phyloP scores from a whole-genome alignment of 2,329 filamentous ascomycete species.

The Colletotrichum shisoi region DNA sequence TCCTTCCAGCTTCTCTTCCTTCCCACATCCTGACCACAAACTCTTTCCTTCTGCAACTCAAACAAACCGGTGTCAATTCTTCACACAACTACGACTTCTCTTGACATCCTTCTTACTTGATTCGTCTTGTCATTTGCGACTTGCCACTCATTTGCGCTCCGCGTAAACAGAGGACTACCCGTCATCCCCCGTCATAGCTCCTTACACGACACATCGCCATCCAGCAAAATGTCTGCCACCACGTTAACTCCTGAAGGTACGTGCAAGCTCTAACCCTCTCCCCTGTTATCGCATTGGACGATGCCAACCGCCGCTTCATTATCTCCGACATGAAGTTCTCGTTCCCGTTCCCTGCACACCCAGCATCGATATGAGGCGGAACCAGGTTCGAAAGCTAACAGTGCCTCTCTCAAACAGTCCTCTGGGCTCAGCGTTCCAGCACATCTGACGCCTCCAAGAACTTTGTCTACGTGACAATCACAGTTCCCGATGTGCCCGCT shows the following conservation, averaged over 20 bases:
- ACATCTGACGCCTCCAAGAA: conserved; percentile 82
- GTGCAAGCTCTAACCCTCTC: conserved; percentile 38
- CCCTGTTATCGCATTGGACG: background rate
- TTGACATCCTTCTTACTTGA: background rate
- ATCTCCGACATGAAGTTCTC: background rate
- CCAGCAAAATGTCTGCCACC: conserved; percentile 44
- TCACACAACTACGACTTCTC: background rate
- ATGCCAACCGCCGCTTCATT: conserved; percentile 11
- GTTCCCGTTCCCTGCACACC: background rate
- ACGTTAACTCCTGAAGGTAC: conserved; percentile 52
- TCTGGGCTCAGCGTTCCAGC: conserved; percentile 97
- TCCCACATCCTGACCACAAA: conserved; percentile 20
- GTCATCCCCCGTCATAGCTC: conserved; percentile 39
- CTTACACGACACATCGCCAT: conserved; percentile 25
- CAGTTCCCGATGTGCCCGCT: conserved; percentile 82
- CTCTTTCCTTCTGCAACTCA: conserved; percentile 7
- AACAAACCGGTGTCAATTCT: conserved; percentile 12
- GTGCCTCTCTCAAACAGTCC: conserved; percentile 65
- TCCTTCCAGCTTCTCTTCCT: conserved; percentile 25
- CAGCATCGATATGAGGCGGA: background rate
- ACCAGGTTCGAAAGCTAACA: conserved; percentile 13
- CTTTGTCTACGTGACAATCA: conserved; percentile 92
- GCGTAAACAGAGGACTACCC: conserved; percentile 31
- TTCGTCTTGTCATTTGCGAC: conserved; percentile 20
- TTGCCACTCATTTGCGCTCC: conserved; percentile 31